Percentiles rank a stretch among this genome's conserved stretches.
These are phyloP conservation scores for Trichoderma atroviride DNA, from an alignment of 2,329 filamentous ascomycete genomes.

Conservation along the genomic window DNA sequence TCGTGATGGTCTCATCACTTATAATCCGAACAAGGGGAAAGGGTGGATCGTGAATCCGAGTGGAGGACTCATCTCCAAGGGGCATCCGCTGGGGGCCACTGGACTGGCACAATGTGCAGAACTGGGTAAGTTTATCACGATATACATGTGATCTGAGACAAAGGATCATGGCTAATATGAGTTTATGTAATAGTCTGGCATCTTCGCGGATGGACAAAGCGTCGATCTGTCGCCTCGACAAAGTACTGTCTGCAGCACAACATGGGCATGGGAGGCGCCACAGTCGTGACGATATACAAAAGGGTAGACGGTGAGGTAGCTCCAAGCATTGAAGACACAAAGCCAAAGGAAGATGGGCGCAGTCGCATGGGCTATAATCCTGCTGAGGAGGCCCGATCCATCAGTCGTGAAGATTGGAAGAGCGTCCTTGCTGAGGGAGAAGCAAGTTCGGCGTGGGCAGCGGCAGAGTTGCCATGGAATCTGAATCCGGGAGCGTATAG, in stretches of 20 bases:
- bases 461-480: slow-evolving; percentile 12
- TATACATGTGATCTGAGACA: not conserved
- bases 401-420: slow-evolving; percentile 7
- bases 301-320: not conserved
- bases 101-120: slow-evolving; percentile 9
- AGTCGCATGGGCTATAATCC: slow-evolving; percentile 8
- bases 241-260: slow-evolving; percentile 10
- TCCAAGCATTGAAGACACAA: not conserved
- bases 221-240: not conserved
- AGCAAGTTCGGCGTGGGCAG: not conserved
- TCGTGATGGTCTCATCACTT: not conserved
- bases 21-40: not conserved
- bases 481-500: not conserved
- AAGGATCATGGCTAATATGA: not conserved
- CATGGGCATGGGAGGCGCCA: slow-evolving; percentile 15
- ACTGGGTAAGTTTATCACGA: not conserved
- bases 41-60: slow-evolving; percentile 15
- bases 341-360: not conserved
- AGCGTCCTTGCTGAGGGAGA: slow-evolving; percentile 6
- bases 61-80: slow-evolving; percentile 7
- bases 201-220: slow-evolving; percentile 11
- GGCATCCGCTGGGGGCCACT: not conserved
- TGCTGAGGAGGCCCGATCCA: slow-evolving; percentile 6
- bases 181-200: not conserved
- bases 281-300: slow-evolving; percentile 13